Base-by-base conservation (phyloP, 768 basidiomycete species). In the Panaeolus cyanescens region DNA sequence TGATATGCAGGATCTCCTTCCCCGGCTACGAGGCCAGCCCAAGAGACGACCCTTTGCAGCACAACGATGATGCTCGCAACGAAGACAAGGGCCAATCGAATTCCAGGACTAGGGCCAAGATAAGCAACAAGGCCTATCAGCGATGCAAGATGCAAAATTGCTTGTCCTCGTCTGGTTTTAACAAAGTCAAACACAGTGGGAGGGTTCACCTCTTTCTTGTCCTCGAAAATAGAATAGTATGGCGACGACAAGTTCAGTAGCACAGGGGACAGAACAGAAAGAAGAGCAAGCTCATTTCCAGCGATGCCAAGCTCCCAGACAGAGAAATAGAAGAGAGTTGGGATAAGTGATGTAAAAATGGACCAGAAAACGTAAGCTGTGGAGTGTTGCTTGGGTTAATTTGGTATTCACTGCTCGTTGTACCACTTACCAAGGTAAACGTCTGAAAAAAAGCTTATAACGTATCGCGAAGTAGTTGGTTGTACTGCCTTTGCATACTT, bases 241-340 rank as follows among this genome's bases (percentile, higher is more conserved):
- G 64, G 64, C 4, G 78, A 70, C 1, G 78, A 66, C 39, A 83
- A 71, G 0, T 81, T 77, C 12, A 95, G 80, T 13, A 93, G 68
- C 5, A 82, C 63, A 0, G 93, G 92, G 0, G 93, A 86, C 28
- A 96, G 81, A 7, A 86, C 85, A 7, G 84, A 82, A 8, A 95
- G 77, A 3, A 93, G 75, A 0, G 93, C 84, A 15, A 92, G 79
- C 70, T 96, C 95, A 33, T 89, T 85, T 4, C 95, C 95, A 10
- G 91, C 86, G 31, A 96, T 81, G 28, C 90, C 92, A 17, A 95
- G 86, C 69, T 93, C 84, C 94, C 94, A 95, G 19, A 96, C 86
- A 25, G 92, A 94, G 76, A 93, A 96, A 75, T 95, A 96, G 77
- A 96, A 96, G 3, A 96, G 79, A 3, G 91, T 87, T 1, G 90